These are phyloP conservation scores for Apostasia shenzhenica DNA, from an alignment of 106 monocot genomes.

Conservation along the genomic window DNA sequence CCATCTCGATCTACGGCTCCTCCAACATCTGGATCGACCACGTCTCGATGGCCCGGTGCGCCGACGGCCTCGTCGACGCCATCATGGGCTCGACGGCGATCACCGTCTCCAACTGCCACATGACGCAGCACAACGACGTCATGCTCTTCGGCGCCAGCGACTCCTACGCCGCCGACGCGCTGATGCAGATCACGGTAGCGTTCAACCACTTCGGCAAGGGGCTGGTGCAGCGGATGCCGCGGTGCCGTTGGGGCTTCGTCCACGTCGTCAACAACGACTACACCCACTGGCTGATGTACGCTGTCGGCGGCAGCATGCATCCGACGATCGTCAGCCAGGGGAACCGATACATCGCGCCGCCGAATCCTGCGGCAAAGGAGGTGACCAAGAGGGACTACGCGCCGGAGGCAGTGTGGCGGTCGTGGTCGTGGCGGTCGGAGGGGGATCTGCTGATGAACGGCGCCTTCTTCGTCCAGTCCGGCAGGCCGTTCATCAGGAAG, in stretches of 20 bases:
- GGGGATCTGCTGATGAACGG: not conserved
- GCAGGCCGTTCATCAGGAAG: not conserved
- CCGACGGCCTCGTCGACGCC: slow-evolving; percentile 20
- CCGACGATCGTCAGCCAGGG: slow-evolving; percentile 61
- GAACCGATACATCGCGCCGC: slow-evolving; percentile 42
- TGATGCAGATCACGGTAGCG: slow-evolving; percentile 67
- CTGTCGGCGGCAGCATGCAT: slow-evolving; percentile 44
- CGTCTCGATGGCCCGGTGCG: slow-evolving; percentile 15
- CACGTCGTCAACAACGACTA: slow-evolving; percentile 81
- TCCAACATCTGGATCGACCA: slow-evolving; percentile 20
- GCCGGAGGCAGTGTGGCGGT: slow-evolving; percentile 17
- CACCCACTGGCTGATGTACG: slow-evolving; percentile 61
- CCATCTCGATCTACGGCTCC: slow-evolving; percentile 12
- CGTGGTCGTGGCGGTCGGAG: slow-evolving; percentile 19
- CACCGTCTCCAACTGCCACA: slow-evolving; percentile 10
- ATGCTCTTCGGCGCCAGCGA: slow-evolving; percentile 53
- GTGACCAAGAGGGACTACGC: slow-evolving; percentile 33
- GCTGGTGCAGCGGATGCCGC: slow-evolving; percentile 60
- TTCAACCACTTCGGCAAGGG: slow-evolving; percentile 68
- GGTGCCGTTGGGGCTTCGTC: slow-evolving; percentile 56
- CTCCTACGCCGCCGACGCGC: slow-evolving; percentile 7
- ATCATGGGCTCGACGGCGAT: slow-evolving; percentile 22
- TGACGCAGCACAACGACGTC: slow-evolving; percentile 18
- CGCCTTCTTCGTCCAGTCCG: no score
- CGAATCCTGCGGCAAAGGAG: slow-evolving; percentile 20